These are phyloP conservation scores for Verticillium klebahnii DNA, from an alignment of 2,329 filamentous ascomycete genomes.

Conservation along the genomic window DNA sequence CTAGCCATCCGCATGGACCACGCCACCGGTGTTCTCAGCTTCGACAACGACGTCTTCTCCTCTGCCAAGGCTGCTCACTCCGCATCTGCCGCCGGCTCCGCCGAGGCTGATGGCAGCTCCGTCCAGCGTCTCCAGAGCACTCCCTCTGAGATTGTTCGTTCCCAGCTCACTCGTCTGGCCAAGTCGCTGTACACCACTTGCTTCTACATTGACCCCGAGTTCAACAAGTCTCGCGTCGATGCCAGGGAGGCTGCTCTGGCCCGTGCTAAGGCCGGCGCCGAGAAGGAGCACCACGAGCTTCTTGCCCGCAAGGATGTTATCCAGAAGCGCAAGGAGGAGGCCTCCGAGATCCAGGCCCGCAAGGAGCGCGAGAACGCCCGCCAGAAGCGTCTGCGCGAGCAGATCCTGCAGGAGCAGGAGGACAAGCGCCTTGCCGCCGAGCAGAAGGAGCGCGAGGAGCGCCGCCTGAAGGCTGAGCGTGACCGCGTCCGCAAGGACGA, in stretches of 20 bases:
- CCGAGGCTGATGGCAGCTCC: constrained; percentile 76
- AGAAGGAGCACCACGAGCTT: constrained; percentile 83
- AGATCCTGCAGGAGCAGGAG: constrained; percentile 86
- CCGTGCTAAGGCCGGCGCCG: constrained; percentile 81
- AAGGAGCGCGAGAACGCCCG: constrained; percentile 91
- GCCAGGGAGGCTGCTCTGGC: constrained; percentile 76
- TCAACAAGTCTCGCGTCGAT: constrained; percentile 75
- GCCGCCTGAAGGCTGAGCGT: constrained; percentile 79
- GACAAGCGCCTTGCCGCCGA: constrained; percentile 85
- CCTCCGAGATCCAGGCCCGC: constrained; percentile 80
- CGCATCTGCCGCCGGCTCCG: constrained; percentile 78
- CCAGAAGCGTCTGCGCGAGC: constrained; percentile 79
- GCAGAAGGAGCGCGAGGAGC: constrained; percentile 83
- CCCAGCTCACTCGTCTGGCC: constrained; percentile 85
- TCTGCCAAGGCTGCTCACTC: constrained; percentile 88
- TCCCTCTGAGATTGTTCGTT: constrained; percentile 93
- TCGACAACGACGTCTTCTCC: constrained; percentile 97
- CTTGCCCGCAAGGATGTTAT: constrained; percentile 86
- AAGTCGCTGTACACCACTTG: constrained; percentile 90
- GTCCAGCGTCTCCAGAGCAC: constrained; percentile 97
- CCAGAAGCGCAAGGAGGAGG: constrained; percentile 94
- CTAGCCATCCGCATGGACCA: constrained; percentile 95
- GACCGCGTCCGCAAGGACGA: constrained; percentile 90
- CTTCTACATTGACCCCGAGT: constrained; percentile 89
- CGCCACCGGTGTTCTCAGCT: constrained; percentile 89